Conservation (phyloP, 148 eudicot species). For the Silene uniflora region DNA sequence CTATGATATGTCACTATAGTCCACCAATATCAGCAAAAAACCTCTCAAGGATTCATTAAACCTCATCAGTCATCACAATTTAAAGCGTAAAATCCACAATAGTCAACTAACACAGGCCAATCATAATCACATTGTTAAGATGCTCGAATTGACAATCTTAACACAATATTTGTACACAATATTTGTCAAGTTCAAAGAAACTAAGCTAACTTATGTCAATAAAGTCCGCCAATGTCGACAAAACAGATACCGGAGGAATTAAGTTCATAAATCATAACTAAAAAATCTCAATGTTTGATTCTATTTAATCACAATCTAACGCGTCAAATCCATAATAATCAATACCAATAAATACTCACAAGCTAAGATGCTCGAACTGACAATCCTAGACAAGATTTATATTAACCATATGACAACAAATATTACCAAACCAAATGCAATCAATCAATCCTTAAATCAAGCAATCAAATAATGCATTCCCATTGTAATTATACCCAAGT, state of each 20-base stretch:
- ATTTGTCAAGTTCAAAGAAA: background rate
- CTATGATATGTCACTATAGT: background rate
- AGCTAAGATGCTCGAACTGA: too few species aligned
- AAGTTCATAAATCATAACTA: background rate
- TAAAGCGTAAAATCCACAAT: background rate
- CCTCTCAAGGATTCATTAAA: background rate
- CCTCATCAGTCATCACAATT: background rate
- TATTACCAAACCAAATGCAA: too few species aligned
- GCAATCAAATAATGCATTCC: too few species aligned
- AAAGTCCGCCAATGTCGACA: background rate
- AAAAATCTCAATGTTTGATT: background rate
- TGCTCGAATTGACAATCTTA: conserved; percentile 1
- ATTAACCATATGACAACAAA: too few species aligned
- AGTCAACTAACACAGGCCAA: background rate
- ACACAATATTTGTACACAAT: background rate
- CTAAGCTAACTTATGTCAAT: background rate
- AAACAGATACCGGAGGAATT: background rate
- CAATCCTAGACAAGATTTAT: too few species aligned
- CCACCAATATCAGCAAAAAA: background rate
- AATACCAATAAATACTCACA: too few species aligned
- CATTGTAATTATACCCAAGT: too few species aligned
- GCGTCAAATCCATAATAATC: background rate
- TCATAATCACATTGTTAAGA: conserved; percentile 1
- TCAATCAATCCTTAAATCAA: too few species aligned
- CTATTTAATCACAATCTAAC: too few species aligned